Base-by-base conservation (phyloP, 2,329 filamentous ascomycete genomes). In the Immersiporthe knoxdaviesiana region DNA sequence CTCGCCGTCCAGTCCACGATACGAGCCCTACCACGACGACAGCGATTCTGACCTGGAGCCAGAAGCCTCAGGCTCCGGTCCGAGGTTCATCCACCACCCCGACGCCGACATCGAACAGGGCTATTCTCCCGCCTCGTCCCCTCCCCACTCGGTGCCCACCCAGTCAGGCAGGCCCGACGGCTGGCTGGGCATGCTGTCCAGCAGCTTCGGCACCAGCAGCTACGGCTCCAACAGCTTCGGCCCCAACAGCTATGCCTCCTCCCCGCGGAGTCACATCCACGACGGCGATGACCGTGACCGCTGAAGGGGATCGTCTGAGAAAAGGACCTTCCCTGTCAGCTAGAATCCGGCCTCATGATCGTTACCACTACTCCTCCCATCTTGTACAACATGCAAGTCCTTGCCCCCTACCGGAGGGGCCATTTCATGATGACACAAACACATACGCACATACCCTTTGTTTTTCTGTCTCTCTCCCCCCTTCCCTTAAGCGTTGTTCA, bases 11-110 rank as follows among this genome's bases (percentile, higher is more conserved):
- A 82, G 80, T 54, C 84, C 85, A 21, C 80, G 84, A 41, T 87
- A 87, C 69, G 85, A 87, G 60, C 80, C 84, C 1, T 88, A 87
- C 70, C 83, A 79, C n/a, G 85, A 87, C 67, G 84, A 85, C 61
- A 82, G 81, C 47, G 82, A 83, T 0, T 84, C 82, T n/a, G 79
- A 63, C 78, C 74, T 16, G 77, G 78, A 1, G 76, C 77, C 32
- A 75, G 74, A 67, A 67, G 70, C 68, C 35, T 74, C 74, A 35
- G 72, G 65, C 4, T 68, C 68, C 1, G 68, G 58, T 12, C 37
- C 41, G 30, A 56, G 60, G 27, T 66, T 68, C 65, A 65, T 62
- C 14, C 77, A 78, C 14, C 77, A 78, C 14, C 73, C 75, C 35
- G 77, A 78, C 18, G 72, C 76, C 1, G 84, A 86, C 65, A 73